Evolutionary conservation across 768 basidiomycete genomes (phyloP).

Genomic region (Inosperma sp.): DNA sequence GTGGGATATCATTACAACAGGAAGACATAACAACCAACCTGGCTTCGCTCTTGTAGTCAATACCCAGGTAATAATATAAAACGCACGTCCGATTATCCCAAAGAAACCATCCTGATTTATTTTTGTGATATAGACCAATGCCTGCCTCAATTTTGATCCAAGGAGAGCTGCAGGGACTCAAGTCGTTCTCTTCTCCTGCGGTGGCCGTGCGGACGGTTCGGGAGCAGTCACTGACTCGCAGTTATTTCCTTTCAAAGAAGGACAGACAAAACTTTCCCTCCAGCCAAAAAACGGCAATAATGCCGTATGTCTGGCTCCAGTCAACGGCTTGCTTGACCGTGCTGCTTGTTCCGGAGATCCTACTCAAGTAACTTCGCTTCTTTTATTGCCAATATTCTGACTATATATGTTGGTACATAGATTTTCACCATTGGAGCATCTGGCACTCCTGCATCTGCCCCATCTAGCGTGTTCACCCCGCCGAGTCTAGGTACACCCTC

Average conservation of each 20-base stretch:
- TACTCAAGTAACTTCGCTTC: too few species aligned
- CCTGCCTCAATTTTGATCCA: background rate
- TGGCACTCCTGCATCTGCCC: background rate
- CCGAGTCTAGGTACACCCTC: too few species aligned
- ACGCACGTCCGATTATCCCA: too few species aligned
- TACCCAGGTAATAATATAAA: background rate
- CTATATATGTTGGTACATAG: background rate
- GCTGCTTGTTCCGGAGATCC: background rate
- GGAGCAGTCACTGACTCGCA: background rate
- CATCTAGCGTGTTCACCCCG: too few species aligned
- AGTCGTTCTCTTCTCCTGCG: constrained; percentile 1
- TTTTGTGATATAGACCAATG: constrained; percentile 2
- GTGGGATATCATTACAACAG: constrained; percentile 1
- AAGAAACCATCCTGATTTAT: too few species aligned
- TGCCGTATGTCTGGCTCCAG: background rate
- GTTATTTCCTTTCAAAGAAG: background rate
- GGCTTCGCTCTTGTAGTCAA: constrained; percentile 1
- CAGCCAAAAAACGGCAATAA: background rate
- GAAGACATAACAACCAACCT: background rate
- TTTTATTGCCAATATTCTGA: too few species aligned
- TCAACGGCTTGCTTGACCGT: background rate
- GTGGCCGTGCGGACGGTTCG: constrained; percentile 1
- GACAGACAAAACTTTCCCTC: background rate
- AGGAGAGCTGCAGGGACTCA: background rate
- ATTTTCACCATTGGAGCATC: background rate